Evolutionary conservation across 176 grass and related monocot genomes (phyloP).

Genomic region (Oryza brachyantha): DNA sequence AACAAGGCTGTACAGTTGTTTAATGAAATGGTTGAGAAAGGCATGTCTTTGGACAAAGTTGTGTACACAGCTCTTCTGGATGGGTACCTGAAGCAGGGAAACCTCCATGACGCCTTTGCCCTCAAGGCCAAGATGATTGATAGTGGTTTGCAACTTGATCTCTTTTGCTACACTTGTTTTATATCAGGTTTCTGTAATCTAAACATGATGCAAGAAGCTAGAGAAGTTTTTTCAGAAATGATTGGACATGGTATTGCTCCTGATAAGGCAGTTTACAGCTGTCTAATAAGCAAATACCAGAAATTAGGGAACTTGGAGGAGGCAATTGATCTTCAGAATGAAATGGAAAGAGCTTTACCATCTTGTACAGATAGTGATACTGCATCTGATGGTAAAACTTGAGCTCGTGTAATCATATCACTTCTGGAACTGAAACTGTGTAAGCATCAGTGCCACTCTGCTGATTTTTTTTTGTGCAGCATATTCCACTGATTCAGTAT

Average conservation of each 20-base stretch:
- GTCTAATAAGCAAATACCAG: conserved; percentile 72
- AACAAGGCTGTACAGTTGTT: conserved; percentile 52
- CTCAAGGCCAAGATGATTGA: conserved; percentile 76
- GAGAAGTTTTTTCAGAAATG: conserved; percentile 73
- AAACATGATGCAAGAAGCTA: conserved; percentile 82
- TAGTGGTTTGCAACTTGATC: conserved; percentile 78
- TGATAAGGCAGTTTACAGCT: conserved; percentile 73
- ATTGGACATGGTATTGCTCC: conserved; percentile 64
- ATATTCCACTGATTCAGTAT: neutral
- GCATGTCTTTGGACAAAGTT: conserved; percentile 70
- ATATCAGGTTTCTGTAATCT: conserved; percentile 79
- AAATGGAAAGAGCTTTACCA: conserved; percentile 55
- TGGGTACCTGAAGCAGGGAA: conserved; percentile 77
- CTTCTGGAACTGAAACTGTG: neutral
- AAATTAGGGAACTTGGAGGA: conserved; percentile 74
- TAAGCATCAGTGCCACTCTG: neutral
- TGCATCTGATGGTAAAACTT: conserved; percentile 30
- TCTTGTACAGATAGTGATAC: conserved; percentile 40
- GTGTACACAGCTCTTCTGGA: conserved; percentile 86
- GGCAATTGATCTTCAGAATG: conserved; percentile 58
- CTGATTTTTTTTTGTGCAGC: conserved; percentile 10
- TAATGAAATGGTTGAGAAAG: conserved; percentile 68
- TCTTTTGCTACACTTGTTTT: conserved; percentile 80
- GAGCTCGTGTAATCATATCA: neutral
- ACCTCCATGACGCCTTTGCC: conserved; percentile 64